Evolutionary conservation across 805 yeast species (phyloP), one percentile per base, ranked within the genome.

Genomic region (Suhomyces sp.): DNA sequence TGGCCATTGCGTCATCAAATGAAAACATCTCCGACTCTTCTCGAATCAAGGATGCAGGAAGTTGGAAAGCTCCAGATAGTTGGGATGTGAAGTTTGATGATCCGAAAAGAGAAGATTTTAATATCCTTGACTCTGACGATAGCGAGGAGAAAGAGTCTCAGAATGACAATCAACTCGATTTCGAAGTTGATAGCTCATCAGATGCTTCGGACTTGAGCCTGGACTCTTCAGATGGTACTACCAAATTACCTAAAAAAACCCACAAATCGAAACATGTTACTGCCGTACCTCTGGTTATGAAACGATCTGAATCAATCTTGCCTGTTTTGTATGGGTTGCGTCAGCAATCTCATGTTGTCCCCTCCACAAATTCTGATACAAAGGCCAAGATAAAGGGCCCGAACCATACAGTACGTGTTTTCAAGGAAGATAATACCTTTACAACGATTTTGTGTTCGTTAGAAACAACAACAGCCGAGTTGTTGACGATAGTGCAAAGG

Each of bases 391-490:
- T 40, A 6, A 56, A 51, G 36, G 65, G 61, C 9, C 63, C 65
- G 15, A 67, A 63, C 30, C 74, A 65, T 46, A 74, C 70, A 42
- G 66, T 91, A 15, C 78, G 95, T 41, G 81, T 91, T 2, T 88
- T 84, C 63, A 79, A 83, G 39, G 84, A 79, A 34, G 95, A 86
- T 39, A 90, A 88, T 48, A 83, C 88, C 8, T 86, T 88, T 45
- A 83, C 93, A 11, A 86, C 96, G 1, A 64, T 91, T 14, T 78
- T 88, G 11, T 82, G 95, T 52, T 77, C 91, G 0, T 70, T 84
- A 21, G 85, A 83, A 39, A 83, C 88, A 2, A 77, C 91, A 0
- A 85, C 88, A 0, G 72, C 78, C 6, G 95, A 88, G 31, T 63
- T 93, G 34, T 65, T 91, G 25, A 77, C 76, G 20, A 72, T 76